Conservation (phyloP, 1,284 basidiomycete species). For the Sporisorium sorghi region DNA sequence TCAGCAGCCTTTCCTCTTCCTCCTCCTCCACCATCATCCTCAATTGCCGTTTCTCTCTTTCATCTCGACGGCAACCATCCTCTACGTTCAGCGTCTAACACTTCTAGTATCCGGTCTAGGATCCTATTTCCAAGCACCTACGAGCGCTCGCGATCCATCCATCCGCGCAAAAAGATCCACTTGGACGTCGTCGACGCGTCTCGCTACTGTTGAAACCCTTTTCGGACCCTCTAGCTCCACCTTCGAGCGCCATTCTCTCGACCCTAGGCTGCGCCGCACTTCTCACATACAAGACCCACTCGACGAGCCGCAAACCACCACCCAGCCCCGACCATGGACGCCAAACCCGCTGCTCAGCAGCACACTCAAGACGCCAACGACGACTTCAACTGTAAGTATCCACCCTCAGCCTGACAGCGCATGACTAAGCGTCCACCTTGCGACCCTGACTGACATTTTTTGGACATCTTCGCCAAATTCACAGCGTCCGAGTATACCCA, state of each 20-base stretch:
- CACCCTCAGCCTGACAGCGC: constrained; percentile 7
- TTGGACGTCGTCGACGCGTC: constrained; percentile 1
- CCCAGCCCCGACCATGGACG: constrained; percentile 15
- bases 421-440: constrained; percentile 24
- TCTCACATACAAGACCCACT: background rate
- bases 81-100: background rate
- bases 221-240: background rate
- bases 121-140: background rate
- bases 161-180: background rate
- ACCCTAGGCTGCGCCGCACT: too few relatives aligned
- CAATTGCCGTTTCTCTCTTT: background rate
- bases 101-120: too few relatives aligned
- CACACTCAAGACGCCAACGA: constrained; percentile 20
- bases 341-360: constrained; percentile 19
- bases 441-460: constrained; percentile 7
- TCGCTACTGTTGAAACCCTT: background rate
- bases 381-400: constrained; percentile 35
- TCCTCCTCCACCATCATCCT: constrained; percentile 25
- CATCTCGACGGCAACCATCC: constrained; percentile 5
- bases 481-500: constrained; percentile 48
- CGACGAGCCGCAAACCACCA: background rate
- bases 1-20: constrained; percentile 30
- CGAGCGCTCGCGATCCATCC: background rate
- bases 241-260: too few relatives aligned
- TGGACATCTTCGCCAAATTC: background rate